Conservation (phyloP, 441 rosid genomes). For the Jatropha multifida region DNA sequence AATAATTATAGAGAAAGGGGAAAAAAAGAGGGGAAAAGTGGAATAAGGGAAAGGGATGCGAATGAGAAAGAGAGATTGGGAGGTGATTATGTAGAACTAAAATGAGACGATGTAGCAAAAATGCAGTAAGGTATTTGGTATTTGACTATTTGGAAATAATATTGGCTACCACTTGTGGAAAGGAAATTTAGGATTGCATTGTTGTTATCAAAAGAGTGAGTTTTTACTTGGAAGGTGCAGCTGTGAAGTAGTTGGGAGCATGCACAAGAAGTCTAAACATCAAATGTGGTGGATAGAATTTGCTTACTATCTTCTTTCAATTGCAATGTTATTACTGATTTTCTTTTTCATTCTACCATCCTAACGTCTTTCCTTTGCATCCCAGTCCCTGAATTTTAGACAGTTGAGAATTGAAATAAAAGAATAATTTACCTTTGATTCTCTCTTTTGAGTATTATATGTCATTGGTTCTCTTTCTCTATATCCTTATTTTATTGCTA, state of each 20-base stretch:
- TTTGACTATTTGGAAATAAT: too few relatives aligned
- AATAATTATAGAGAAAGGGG: background rate
- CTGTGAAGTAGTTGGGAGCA: background rate
- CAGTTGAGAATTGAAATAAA: background rate
- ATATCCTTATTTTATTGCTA: background rate
- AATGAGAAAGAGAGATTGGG: background rate
- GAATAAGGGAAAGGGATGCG: too few relatives aligned
- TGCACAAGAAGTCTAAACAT: background rate
- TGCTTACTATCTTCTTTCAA: background rate
- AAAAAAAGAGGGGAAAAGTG: too few relatives aligned
- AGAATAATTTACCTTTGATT: background rate
- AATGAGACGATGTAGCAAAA: background rate
- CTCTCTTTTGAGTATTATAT: too few relatives aligned
- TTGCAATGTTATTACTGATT: background rate
- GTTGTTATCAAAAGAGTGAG: background rate
- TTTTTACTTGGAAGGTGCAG: slow-evolving; percentile 3
- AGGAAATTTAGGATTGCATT: too few relatives aligned
- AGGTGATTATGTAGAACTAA: background rate
- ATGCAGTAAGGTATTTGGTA: background rate
- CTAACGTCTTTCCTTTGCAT: background rate
- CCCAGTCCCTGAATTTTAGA: too few relatives aligned
- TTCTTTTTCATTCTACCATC: background rate
- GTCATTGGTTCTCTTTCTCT: background rate
- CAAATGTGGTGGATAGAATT: background rate
- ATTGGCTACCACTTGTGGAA: too few relatives aligned